phyloP scores from a whole-genome alignment of 345 rosid species.

The Eutrema japonicum region DNA sequence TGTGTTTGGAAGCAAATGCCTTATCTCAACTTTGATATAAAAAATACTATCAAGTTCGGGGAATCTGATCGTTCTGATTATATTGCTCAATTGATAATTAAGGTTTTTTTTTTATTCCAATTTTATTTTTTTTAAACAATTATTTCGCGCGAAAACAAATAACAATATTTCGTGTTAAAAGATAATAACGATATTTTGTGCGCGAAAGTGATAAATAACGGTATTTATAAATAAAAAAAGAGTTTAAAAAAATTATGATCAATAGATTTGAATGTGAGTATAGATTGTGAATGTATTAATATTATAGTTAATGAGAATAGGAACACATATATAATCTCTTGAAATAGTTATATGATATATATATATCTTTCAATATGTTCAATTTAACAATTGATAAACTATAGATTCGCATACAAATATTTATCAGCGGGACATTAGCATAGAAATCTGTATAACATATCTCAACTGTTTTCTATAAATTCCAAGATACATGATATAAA shows the following conservation, averaged over 20 bases:
- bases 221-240: no score
- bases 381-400: neutral
- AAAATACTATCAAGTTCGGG: no score
- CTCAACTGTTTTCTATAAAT: neutral
- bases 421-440: neutral
- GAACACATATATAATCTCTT: neutral
- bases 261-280: neutral
- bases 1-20: slow-evolving; percentile 19
- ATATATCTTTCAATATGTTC: neutral
- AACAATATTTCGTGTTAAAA: neutral
- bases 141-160: neutral
- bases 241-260: no score
- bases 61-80: neutral
- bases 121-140: neutral
- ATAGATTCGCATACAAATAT: neutral
- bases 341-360: no score
- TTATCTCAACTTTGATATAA: slow-evolving; percentile 3
- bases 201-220: no score
- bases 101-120: neutral
- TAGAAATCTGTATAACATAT: neutral
- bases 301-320: neutral
- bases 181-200: neutral
- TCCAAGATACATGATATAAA: neutral
- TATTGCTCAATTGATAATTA: neutral
- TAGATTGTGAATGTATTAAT: neutral